Evolutionary conservation across 352 stramenopile species (phyloP).

Genomic region (Phytophthora chlamydospora): DNA sequence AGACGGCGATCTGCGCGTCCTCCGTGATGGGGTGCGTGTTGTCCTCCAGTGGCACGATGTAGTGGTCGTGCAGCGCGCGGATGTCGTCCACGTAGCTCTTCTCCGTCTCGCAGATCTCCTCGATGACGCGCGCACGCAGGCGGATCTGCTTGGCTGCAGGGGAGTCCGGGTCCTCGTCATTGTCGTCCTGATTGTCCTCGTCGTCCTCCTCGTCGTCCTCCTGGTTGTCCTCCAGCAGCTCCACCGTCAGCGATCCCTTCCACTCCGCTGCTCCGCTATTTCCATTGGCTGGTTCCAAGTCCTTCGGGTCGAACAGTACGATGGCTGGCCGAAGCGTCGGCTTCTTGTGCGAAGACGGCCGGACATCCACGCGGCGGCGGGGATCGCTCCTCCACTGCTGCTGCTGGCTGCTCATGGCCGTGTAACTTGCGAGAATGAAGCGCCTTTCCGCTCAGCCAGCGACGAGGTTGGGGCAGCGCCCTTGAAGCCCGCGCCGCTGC

Average conservation of each 20-base stretch:
- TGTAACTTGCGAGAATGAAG: constrained; percentile 35
- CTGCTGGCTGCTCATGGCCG: constrained; percentile 26
- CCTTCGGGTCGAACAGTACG: constrained; percentile 61
- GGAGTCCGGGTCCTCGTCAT: constrained; percentile 29
- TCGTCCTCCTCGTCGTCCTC: constrained; percentile 27
- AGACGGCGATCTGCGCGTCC: constrained; percentile 86
- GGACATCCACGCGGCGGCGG: constrained; percentile 15
- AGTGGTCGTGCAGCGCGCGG: constrained; percentile 75
- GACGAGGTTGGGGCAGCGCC: constrained; percentile 1
- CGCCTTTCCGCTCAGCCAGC: constrained; percentile 23
- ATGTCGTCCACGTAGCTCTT: constrained; percentile 81
- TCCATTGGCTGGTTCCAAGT: constrained; percentile 26
- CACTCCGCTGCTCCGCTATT: constrained; percentile 13
- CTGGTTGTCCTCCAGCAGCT: constrained; percentile 34
- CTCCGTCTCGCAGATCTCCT: constrained; percentile 85
- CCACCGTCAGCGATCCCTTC: constrained; percentile 24
- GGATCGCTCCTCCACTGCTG: neutral
- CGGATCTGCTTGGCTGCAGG: constrained; percentile 22
- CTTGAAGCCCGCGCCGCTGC: neutral
- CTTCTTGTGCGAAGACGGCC: constrained; percentile 21
- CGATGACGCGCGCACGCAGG: constrained; percentile 60
- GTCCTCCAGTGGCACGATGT: constrained; percentile 81
- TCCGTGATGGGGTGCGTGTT: constrained; percentile 83
- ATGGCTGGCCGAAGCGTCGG: constrained; percentile 38
- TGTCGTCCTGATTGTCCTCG: constrained; percentile 28